Conservation (phyloP, 257 asterid species). For the Coffea eugenioides region DNA sequence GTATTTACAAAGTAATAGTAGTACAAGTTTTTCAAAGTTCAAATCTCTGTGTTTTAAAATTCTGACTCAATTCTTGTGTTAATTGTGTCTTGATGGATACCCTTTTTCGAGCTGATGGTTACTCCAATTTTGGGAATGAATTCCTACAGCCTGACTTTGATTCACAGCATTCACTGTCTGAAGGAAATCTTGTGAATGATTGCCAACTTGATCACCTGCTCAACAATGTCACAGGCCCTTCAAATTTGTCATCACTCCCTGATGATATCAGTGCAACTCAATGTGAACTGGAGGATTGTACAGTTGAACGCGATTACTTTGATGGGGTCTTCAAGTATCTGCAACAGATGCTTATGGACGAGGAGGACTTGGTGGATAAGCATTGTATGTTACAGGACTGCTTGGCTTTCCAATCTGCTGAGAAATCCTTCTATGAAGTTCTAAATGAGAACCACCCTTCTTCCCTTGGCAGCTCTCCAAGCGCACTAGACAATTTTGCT, state of each 20-base stretch:
- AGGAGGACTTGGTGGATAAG: slow-evolving; percentile 45
- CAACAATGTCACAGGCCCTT: background rate
- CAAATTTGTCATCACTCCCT: background rate
- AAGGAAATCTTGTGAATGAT: background rate
- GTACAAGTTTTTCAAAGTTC: background rate
- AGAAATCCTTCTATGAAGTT: slow-evolving; percentile 55
- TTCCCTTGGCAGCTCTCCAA: background rate
- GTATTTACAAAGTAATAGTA: background rate
- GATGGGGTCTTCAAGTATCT: slow-evolving; percentile 59
- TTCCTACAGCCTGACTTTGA: background rate
- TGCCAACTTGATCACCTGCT: slow-evolving; percentile 1
- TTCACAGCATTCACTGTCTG: background rate
- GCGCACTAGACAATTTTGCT: slow-evolving; percentile 1
- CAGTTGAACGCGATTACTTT: slow-evolving; percentile 47
- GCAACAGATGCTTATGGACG: slow-evolving; percentile 68
- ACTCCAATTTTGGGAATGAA: background rate
- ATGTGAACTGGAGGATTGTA: background rate
- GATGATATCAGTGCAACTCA: background rate
- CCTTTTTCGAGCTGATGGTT: background rate
- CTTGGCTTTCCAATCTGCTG: slow-evolving; percentile 66
- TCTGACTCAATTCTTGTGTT: background rate
- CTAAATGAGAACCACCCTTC: slow-evolving; percentile 23
- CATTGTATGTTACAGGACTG: slow-evolving; percentile 63
- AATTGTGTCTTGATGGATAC: slow-evolving; percentile 1
- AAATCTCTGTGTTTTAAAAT: too few relatives aligned